Base-by-base conservation (phyloP, 768 basidiomycete species). In the Boletus sp. region DNA sequence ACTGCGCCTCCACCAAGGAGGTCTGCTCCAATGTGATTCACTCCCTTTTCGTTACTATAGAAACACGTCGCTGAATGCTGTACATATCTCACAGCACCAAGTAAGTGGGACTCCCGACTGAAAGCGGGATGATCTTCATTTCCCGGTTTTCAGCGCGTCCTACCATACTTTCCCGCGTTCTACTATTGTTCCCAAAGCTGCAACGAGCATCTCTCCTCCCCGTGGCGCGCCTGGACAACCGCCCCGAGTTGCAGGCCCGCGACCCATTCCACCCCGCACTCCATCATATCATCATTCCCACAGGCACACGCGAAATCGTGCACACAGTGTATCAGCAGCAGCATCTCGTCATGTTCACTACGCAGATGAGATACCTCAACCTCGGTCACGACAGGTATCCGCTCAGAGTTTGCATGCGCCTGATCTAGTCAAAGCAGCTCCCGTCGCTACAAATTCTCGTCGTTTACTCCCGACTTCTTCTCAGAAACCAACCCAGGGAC, bases 161-260 rank as follows among this genome's bases (percentile, higher is more conserved):
- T 62, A 68, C 54, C 52, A 71, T 38, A 69, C 63, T 21, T 69
- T 69, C 15, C 65, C 68, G 15, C 70, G 70, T 25, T 60, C 65
- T 13, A 11, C 56, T 1, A 10, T 50, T 13, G 38, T 47, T 29
- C 51, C 57, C 2, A 51, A 37, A 43, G 34, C 43, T 19, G 29
- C 38, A 6, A 21, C 41, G n/a, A 27, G 41, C 2, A 32, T 17
- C 21, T 44, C 51, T 13, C 29, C 15, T 41, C 34, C 55, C 33
- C 57, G 21, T 6, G 30, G 25, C 7, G 21, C 15, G 4, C 23
- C 46, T 4, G 29, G n/a, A 23, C 59, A 55, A 34, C 56, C 29
- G 33, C 39, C 50, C 2, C 41, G 29, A 43, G 29, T 47, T 47
- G 50, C 60, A 23, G 27, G 51, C 7, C 51, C 57, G 8, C 58